A percentile compares a stretch with the other conserved stretches of the same genome.
These are phyloP conservation scores for Talaromyces sp. DNA, from an alignment of 2,329 filamentous ascomycete genomes.

Conservation along the genomic window DNA sequence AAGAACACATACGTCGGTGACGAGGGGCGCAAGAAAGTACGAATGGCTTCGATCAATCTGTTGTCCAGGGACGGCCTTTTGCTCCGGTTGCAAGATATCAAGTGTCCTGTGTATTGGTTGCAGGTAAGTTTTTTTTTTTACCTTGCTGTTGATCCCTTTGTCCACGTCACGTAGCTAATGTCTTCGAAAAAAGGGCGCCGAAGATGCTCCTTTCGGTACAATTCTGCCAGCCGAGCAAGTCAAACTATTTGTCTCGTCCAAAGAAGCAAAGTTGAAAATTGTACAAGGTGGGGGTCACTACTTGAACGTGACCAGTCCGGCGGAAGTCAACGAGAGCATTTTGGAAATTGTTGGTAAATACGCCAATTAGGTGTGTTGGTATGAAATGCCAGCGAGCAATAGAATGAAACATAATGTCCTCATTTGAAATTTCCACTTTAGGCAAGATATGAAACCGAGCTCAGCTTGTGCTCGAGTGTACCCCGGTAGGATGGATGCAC, in stretches of 20 bases:
- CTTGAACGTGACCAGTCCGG: constrained; percentile 38
- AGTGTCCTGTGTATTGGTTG: constrained; percentile 44
- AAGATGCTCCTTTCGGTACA: constrained; percentile 6
- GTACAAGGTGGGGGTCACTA: constrained; percentile 43
- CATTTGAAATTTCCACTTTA: neutral
- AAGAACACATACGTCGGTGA: constrained; percentile 41
- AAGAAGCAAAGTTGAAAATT: constrained; percentile 33
- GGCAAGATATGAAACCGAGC: neutral
- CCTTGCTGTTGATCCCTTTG: constrained; percentile 26
- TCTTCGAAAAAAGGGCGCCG: neutral
- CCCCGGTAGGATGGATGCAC: neutral
- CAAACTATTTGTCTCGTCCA: constrained; percentile 37
- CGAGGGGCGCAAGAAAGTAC: constrained; percentile 35
- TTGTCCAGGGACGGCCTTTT: constrained; percentile 41
- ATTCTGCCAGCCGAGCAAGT: constrained; percentile 33
- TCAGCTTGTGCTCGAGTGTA: neutral
- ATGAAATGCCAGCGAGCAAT: neutral
- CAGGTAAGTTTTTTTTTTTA: constrained; percentile 23
- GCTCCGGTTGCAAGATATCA: constrained; percentile 36
- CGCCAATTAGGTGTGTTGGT: constrained; percentile 2
- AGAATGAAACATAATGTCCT: neutral
- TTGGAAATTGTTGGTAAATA: constrained; percentile 30
- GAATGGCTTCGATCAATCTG: constrained; percentile 44
- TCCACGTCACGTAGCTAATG: constrained; percentile 17
- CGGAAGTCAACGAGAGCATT: constrained; percentile 38